Conservation (phyloP, 2,329 filamentous ascomycete genomes). For the Penicillium sp. region DNA sequence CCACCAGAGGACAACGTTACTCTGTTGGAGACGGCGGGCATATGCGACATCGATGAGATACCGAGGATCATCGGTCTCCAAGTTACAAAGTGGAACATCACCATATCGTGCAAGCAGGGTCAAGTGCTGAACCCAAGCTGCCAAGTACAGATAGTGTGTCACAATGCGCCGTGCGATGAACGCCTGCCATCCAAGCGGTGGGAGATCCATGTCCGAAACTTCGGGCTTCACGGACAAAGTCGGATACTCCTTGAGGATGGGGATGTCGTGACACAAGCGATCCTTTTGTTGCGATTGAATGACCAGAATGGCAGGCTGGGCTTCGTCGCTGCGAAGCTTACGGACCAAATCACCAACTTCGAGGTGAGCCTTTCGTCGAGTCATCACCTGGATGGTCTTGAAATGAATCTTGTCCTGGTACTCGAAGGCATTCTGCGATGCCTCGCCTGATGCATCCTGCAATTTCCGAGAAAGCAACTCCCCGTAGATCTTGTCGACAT, state of each 20-base stretch:
- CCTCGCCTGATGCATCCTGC: slow-evolving; percentile 69
- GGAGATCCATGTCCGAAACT: slow-evolving; percentile 81
- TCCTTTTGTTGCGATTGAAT: slow-evolving; percentile 87
- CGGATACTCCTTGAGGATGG: slow-evolving; percentile 82
- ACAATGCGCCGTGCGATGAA: slow-evolving; percentile 87
- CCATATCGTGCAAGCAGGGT: slow-evolving; percentile 88
- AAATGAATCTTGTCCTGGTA: slow-evolving; percentile 89
- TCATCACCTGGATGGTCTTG: slow-evolving; percentile 85
- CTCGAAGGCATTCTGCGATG: slow-evolving; percentile 79
- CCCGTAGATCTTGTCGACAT: slow-evolving; percentile 84
- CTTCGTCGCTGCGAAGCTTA: slow-evolving; percentile 86
- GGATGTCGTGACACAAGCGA: slow-evolving; percentile 82
- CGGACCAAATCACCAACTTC: slow-evolving; percentile 88
- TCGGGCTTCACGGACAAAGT: slow-evolving; percentile 82
- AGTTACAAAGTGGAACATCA: slow-evolving; percentile 91
- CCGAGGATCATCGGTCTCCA: slow-evolving; percentile 90
- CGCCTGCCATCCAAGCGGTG: slow-evolving; percentile 90
- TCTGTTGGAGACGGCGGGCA: slow-evolving; percentile 84
- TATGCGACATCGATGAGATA: slow-evolving; percentile 97
- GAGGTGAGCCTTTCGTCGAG: slow-evolving; percentile 83
- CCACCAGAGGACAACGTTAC: slow-evolving; percentile 97
- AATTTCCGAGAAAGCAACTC: slow-evolving; percentile 72
- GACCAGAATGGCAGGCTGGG: slow-evolving; percentile 79
- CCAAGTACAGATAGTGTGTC: slow-evolving; percentile 89
- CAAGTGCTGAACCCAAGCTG: slow-evolving; percentile 88